phyloP scores from a whole-genome alignment of 1,284 basidiomycete species.

The Irpex rosettiformis region DNA sequence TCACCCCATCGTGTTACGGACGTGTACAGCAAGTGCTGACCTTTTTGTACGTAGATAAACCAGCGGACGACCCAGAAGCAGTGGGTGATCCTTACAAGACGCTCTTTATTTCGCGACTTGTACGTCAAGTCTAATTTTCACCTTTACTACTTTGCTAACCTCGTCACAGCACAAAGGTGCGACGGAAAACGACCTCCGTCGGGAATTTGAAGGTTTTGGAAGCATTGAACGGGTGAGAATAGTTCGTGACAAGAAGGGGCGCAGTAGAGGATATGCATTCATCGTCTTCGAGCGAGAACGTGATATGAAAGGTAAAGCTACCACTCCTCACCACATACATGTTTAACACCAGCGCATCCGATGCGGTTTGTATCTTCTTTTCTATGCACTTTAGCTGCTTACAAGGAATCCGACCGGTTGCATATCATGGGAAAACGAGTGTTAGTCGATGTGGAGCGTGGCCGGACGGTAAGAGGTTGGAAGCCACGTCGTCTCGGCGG shows the following conservation, averaged over 20 bases:
- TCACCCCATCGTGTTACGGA: not conserved
- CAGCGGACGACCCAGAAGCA: constrained; percentile 89
- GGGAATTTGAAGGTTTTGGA: constrained; percentile 95
- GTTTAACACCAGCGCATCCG: constrained; percentile 19
- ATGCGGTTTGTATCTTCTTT: constrained; percentile 15
- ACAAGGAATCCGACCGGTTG: constrained; percentile 98
- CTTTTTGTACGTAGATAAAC: constrained; percentile 63
- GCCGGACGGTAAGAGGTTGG: constrained; percentile 97
- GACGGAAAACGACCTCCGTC: constrained; percentile 86
- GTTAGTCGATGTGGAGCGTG: constrained; percentile 96
- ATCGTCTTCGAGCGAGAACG: constrained; percentile 97
- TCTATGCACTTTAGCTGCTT: constrained; percentile 68
- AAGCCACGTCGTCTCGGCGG: constrained; percentile 94
- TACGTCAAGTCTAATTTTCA: constrained; percentile 33
- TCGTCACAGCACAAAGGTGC: constrained; percentile 74
- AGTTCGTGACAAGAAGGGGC: constrained; percentile 85
- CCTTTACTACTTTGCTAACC: constrained; percentile 3
- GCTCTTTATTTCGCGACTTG: constrained; percentile 91
- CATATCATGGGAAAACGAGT: constrained; percentile 94
- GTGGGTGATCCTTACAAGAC: constrained; percentile 98
- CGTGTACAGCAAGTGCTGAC: constrained; percentile 9
- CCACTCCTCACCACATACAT: constrained; percentile 11
- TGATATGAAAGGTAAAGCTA: constrained; percentile 91
- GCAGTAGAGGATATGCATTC: constrained; percentile 93
- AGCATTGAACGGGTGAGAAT: constrained; percentile 91